Evolutionary conservation across 1,284 basidiomycete species (phyloP), one percentile per base, ranked within the genome.

Genomic region (Marasmius fiardii): DNA sequence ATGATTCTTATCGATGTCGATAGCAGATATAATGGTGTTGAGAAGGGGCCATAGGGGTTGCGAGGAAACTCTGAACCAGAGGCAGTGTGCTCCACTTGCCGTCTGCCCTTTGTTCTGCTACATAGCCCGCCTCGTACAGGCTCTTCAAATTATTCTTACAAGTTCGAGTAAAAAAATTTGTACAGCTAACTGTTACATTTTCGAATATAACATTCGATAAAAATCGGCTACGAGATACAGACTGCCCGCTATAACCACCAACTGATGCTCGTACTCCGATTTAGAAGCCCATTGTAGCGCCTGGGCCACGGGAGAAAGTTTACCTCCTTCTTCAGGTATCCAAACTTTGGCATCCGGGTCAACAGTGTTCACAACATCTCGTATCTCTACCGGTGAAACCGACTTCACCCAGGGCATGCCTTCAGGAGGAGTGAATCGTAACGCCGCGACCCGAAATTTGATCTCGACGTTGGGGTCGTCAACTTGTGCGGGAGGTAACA

Each of bases 401-500:
- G 84, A 73, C 41, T 75, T 78, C 28, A 97, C 86, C 95, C 95
- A 98, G 0, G 94, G 92, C 95, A 98, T 97, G 4, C 86, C 90
- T 12, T 86, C 88, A 0, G 92, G 90, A 0, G 85, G 83, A 1
- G 86, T 82, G 60, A 91, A 88, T 43, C 71, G 69, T 26, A 92
- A 67, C 2, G 82, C 68, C 1, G 85, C 85, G 21, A 91, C 78
- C 51, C 57, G 54, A 39, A 53, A 41, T 12, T 68, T 72, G 21
- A 70, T 65, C 45, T 64, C 53, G 18, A 74, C 41, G 2, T 56
- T 43, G 6, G 51, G 41, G 14, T 59, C 51, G 10, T 53, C 51
- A 31, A 57, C 44, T 51, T 65, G 12, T 50, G 56, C 53, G 28
- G 69, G 71, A 7, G 69, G 66, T 23, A 92, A 68, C 12, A 94